These are phyloP conservation scores for Tolypocladium guangdongense DNA, from an alignment of 2,329 filamentous ascomycete genomes.

Conservation along the genomic window DNA sequence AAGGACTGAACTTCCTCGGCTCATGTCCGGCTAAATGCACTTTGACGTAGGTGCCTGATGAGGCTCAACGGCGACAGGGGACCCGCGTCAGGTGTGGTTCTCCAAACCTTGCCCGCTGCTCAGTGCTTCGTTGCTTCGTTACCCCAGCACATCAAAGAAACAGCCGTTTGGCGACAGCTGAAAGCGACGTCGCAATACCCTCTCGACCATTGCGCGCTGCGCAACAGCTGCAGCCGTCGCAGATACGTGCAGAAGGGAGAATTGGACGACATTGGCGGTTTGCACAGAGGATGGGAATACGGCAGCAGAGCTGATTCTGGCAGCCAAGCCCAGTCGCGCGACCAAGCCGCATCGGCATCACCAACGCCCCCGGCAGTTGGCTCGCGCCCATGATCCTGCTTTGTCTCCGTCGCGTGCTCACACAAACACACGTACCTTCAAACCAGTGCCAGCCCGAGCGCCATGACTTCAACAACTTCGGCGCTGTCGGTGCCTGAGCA, in stretches of 20 bases:
- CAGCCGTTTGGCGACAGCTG: neutral
- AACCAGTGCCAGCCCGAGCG: slow-evolving; percentile 8
- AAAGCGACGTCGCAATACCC: neutral
- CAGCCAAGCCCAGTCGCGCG: slow-evolving; percentile 20
- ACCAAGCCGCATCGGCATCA: slow-evolving; percentile 8
- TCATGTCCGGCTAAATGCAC: neutral
- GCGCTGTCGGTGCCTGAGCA: slow-evolving; percentile 58
- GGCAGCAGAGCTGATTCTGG: slow-evolving; percentile 10
- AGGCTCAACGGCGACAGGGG: neutral
- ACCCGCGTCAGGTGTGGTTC: neutral
- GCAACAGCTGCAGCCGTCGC: neutral
- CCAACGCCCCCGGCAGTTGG: slow-evolving; percentile 1
- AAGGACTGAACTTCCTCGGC: neutral
- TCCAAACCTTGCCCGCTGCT: neutral
- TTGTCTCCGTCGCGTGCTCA: neutral
- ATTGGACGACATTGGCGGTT: neutral
- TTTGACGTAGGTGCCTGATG: neutral
- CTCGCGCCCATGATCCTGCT: slow-evolving; percentile 5
- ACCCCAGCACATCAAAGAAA: neutral
- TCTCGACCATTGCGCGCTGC: neutral
- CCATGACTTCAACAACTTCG: slow-evolving; percentile 35
- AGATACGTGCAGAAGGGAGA: neutral
- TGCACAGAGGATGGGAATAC: slow-evolving; percentile 16
- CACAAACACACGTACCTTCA: neutral
- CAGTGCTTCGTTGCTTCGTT: neutral